A percentile compares a stretch with the other conserved stretches of the same genome.
Conservation (phyloP, 257 asterid species). For the Solanum pennellii region DNA sequence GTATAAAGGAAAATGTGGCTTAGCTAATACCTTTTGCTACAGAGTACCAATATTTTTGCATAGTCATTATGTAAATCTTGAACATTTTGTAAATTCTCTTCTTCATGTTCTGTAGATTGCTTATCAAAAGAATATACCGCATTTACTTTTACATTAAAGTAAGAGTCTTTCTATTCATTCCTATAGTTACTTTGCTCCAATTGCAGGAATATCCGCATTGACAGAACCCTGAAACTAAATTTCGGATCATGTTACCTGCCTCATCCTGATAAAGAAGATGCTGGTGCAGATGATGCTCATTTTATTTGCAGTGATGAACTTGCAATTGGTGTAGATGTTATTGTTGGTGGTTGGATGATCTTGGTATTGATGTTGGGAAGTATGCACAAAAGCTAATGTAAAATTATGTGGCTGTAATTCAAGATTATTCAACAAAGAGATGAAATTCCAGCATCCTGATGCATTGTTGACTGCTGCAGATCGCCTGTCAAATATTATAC, state of each 20-base stretch:
- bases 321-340: slow-evolving; percentile 95
- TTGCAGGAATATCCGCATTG: slow-evolving; percentile 39
- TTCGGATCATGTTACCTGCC: slow-evolving; percentile 92
- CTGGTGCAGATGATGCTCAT: slow-evolving; percentile 98
- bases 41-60: not conserved
- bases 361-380: slow-evolving; percentile 69
- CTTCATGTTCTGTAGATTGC: not conserved
- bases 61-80: not conserved
- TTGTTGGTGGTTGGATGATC: slow-evolving; percentile 96
- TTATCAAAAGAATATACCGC: not conserved
- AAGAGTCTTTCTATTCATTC: not conserved
- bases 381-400: slow-evolving; percentile 95
- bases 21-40: not conserved
- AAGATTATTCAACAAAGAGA: slow-evolving; percentile 7
- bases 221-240: slow-evolving; percentile 58
- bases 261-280: slow-evolving; percentile 95
- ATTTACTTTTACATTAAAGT: not conserved
- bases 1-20: not conserved
- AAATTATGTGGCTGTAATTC: slow-evolving; percentile 59
- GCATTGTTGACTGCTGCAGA: too few species aligned
- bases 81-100: not conserved
- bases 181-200: not conserved
- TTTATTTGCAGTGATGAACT: slow-evolving; percentile 69
- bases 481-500: too few species aligned
- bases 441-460: too few species aligned